These are phyloP conservation scores for Calonectria leucothoes DNA, from an alignment of 2,329 filamentous ascomycete genomes.

Conservation along the genomic window DNA sequence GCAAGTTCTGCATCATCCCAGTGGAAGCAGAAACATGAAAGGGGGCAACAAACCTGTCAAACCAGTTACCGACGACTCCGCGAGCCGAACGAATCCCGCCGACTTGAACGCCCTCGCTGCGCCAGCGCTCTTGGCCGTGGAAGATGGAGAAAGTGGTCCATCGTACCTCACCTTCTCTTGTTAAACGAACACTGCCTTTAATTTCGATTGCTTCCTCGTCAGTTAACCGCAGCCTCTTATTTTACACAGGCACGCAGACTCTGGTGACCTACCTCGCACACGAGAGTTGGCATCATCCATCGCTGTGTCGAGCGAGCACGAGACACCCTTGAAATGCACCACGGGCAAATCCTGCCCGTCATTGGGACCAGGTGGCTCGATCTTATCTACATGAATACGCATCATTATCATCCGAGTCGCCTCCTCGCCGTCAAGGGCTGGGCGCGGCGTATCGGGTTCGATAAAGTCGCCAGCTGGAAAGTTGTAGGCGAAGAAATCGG, in stretches of 20 bases:
- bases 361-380: constrained; percentile 68
- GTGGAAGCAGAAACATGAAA: background rate
- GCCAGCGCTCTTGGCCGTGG: constrained; percentile 76
- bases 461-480: constrained; percentile 62
- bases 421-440: constrained; percentile 70
- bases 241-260: background rate
- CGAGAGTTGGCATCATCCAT: constrained; percentile 76
- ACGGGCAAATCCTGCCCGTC: constrained; percentile 71
- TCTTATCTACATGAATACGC: constrained; percentile 70
- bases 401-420: constrained; percentile 78
- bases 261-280: constrained; percentile 66
- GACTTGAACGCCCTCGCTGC: constrained; percentile 81
- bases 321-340: constrained; percentile 75
- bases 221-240: constrained; percentile 24
- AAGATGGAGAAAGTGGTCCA: constrained; percentile 78
- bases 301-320: constrained; percentile 69
- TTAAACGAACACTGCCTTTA: constrained; percentile 72
- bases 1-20: background rate
- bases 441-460: constrained; percentile 57
- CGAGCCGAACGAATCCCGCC: constrained; percentile 74
- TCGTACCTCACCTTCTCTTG: constrained; percentile 76
- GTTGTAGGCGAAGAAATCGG: constrained; percentile 79
- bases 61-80: constrained; percentile 82
- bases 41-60: constrained; percentile 69
- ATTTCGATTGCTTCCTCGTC: constrained; percentile 37